Base-by-base conservation (phyloP, 352 stramenopile genomes). In the Globisporangium solare region DNA sequence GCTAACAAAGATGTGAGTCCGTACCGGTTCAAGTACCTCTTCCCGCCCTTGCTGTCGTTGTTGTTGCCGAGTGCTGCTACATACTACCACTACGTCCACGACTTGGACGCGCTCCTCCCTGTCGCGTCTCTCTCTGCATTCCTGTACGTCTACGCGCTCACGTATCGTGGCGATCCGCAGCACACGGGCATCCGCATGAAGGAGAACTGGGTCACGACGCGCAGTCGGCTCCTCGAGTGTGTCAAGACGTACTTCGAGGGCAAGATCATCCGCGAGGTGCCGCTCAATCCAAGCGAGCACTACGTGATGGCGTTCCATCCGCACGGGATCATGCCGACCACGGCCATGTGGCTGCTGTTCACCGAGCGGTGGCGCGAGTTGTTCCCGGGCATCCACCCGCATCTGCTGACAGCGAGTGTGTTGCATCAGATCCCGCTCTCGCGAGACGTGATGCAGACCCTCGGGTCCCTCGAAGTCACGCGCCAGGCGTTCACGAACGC, bases 251-350 rank as follows among this genome's bases (percentile, higher is more conserved):
- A 94, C 53, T 94, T 94, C 56, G 70, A 68, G 13, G 75, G 73
- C 49, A 70, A 65, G 2, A 73, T 94, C 51, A 71, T 94, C 51
- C 70, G 71, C 5, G 77, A 75, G 18, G 78, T 64, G 43, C 67
- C 68, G 0, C 59, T 94, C 2, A 74, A 91, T 32, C 70, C 82
- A 0, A 39, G 72, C 15, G 66, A 82, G 53, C 69, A 86, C 47
- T 94, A 92, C 55, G 69, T 94, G 21, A 63, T 92, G 54, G 72
- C 73, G 27, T 91, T 92, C 55, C 84, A 94, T 43, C 84, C 84
- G 3, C 84, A 94, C 53, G 84, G 84, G 24, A 88, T 92, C 56
- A 86, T 88, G 66, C 66, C 84, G 3, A 78, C 83, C 6, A 84
- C 84, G 1, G 71, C 83, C 8, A 82, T 86, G 62, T 94, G 82